A percentile compares a stretch with the other conserved stretches of the same genome.
phyloP scores from a whole-genome alignment of 345 rosid genomes.

The Ceriops decandra region DNA sequence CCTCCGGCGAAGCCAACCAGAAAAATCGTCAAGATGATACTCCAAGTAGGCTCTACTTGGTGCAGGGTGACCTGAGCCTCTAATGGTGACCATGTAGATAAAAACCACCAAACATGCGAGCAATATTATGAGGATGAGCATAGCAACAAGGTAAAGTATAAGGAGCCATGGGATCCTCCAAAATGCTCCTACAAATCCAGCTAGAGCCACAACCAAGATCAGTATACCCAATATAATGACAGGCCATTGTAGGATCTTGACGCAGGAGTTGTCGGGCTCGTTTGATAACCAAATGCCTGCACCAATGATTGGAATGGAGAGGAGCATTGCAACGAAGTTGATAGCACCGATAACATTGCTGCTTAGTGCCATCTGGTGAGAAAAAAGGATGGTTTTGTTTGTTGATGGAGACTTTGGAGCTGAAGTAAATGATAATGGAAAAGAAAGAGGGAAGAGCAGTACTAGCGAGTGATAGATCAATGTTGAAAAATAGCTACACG shows the following conservation, averaged over 20 bases:
- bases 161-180: slow-evolving; percentile 88
- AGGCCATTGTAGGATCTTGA: slow-evolving; percentile 89
- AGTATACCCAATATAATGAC: slow-evolving; percentile 71
- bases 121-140: slow-evolving; percentile 69
- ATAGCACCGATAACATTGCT: slow-evolving; percentile 75
- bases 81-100: slow-evolving; percentile 67
- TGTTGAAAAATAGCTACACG: slow-evolving; percentile 1
- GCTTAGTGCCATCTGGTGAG: slow-evolving; percentile 61
- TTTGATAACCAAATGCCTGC: slow-evolving; percentile 84
- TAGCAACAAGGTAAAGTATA: slow-evolving; percentile 57
- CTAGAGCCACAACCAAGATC: slow-evolving; percentile 57
- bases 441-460: neutral
- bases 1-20: slow-evolving; percentile 68
- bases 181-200: slow-evolving; percentile 81
- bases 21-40: slow-evolving; percentile 67
- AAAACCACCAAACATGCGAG: slow-evolving; percentile 62
- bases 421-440: neutral
- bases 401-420: neutral
- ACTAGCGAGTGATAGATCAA: neutral
- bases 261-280: slow-evolving; percentile 75
- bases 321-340: slow-evolving; percentile 81
- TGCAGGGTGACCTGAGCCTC: slow-evolving; percentile 71
- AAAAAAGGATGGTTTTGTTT: neutral
- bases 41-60: slow-evolving; percentile 80
- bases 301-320: slow-evolving; percentile 79